A percentile compares a stretch with the other conserved stretches of the same genome.
Evolutionary conservation across 805 yeast genomes (phyloP).

Genomic region (Wickerhamomyces hampshirensis): DNA sequence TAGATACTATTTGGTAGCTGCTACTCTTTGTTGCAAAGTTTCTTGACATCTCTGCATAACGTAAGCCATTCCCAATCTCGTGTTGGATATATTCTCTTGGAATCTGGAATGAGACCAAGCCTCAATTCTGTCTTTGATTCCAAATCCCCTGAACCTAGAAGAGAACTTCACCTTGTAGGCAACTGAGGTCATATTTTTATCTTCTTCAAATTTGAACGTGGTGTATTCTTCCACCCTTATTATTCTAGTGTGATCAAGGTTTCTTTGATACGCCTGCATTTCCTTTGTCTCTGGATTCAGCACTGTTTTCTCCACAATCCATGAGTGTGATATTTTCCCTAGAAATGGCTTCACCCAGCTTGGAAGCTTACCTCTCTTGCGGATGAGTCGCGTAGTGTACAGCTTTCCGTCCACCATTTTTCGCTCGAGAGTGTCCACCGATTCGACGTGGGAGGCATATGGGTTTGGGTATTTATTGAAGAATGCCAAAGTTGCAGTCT

Average conservation of each 20-base stretch:
- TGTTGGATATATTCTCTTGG: conserved; percentile 57
- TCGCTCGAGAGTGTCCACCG: conserved; percentile 71
- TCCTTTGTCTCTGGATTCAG: conserved; percentile 56
- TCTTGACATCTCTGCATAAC: conserved; percentile 65
- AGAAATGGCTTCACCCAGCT: conserved; percentile 71
- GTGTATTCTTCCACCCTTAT: conserved; percentile 77
- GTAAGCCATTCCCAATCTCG: conserved; percentile 67
- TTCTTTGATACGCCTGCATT: conserved; percentile 69
- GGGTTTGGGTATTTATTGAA: conserved; percentile 75
- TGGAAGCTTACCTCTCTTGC: conserved; percentile 79
- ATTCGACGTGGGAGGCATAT: conserved; percentile 76
- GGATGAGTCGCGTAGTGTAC: conserved; percentile 66
- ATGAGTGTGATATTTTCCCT: conserved; percentile 63
- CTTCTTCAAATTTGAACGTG: conserved; percentile 39
- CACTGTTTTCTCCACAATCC: conserved; percentile 76
- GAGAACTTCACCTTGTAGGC: conserved; percentile 66
- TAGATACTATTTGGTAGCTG: too few species aligned
- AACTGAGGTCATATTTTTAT: conserved; percentile 31
- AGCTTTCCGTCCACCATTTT: conserved; percentile 63
- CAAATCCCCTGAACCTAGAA: conserved; percentile 57
- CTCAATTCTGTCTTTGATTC: conserved; percentile 72
- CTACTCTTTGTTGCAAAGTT: too few species aligned
- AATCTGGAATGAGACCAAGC: conserved; percentile 73
- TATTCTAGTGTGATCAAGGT: conserved; percentile 77
- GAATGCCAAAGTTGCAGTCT: conserved; percentile 71